phyloP scores from a whole-genome alignment of 2,329 filamentous ascomycete genomes.

The Malbranchea cinnamomea region DNA sequence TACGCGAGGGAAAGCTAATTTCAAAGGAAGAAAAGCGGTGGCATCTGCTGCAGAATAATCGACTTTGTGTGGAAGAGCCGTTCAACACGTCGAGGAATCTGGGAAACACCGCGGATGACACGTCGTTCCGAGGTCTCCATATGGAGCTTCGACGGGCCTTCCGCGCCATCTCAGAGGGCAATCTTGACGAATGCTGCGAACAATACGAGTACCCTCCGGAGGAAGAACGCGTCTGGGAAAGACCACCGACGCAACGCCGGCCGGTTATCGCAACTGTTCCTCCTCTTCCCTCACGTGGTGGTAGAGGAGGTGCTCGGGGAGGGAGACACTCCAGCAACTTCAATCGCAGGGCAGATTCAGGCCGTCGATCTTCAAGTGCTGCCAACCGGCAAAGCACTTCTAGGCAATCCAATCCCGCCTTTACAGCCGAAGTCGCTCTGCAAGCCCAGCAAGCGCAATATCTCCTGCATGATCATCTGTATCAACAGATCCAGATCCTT shows the following conservation, averaged over 20 bases:
- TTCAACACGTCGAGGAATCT: slow-evolving; percentile 84
- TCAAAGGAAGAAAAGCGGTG: slow-evolving; percentile 79
- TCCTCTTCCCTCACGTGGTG: slow-evolving; percentile 29
- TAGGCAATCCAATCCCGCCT: slow-evolving; percentile 26
- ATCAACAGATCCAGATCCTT: slow-evolving; percentile 35
- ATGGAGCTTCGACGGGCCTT: slow-evolving; percentile 80
- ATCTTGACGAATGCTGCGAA: slow-evolving; percentile 72
- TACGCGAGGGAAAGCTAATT: slow-evolving; percentile 64
- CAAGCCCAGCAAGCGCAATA: slow-evolving; percentile 30
- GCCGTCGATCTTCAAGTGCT: slow-evolving; percentile 43
- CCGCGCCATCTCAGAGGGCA: slow-evolving; percentile 60
- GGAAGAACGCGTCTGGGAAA: slow-evolving; percentile 46
- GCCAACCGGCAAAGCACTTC: slow-evolving; percentile 28
- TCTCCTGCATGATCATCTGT: slow-evolving; percentile 33
- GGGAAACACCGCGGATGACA: slow-evolving; percentile 92
- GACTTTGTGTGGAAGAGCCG: slow-evolving; percentile 88
- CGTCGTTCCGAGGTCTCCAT: slow-evolving; percentile 82
- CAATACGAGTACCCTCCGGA: slow-evolving; percentile 79
- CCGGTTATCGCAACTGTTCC: slow-evolving; percentile 34
- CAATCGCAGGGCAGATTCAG: slow-evolving; percentile 32
- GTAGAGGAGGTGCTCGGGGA: slow-evolving; percentile 35
- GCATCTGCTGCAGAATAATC: slow-evolving; percentile 65
- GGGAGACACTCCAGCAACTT: slow-evolving; percentile 34
- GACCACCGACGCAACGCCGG: slow-evolving; percentile 40
- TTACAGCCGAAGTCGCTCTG: slow-evolving; percentile 15